These are phyloP conservation scores for Capsicum chinense DNA, from an alignment of 257 asterid genomes.

Conservation along the genomic window DNA sequence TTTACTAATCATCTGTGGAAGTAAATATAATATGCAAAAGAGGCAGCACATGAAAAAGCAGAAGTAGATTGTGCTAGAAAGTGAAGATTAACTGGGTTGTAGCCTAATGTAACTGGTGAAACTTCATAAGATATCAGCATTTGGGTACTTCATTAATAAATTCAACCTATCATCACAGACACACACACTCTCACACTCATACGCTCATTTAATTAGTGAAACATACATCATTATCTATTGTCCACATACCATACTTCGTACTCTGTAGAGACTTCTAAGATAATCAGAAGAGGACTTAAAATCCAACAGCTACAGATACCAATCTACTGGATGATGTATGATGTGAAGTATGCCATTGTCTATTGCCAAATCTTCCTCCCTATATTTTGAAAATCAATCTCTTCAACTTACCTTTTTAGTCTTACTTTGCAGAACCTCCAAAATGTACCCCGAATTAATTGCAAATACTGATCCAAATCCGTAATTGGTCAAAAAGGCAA, in stretches of 20 bases:
- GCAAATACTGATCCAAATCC: conserved; percentile 4
- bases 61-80: neutral
- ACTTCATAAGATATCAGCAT: neutral
- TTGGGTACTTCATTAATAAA: neutral
- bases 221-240: neutral
- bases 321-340: neutral
- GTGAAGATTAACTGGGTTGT: neutral
- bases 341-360: neutral
- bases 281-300: neutral
- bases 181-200: neutral
- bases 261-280: neutral
- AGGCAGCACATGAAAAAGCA: neutral
- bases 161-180: neutral
- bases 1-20: neutral
- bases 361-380: conserved; percentile 19
- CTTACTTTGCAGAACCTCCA: neutral
- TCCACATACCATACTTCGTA: neutral
- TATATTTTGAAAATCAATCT: neutral
- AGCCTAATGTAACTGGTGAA: conserved; percentile 4
- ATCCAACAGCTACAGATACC: neutral
- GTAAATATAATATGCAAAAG: neutral
- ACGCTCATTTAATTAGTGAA: neutral
- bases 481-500: neutral
- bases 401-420: neutral
- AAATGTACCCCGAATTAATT: conserved; percentile 5